Conservation (phyloP, 371 early-diverging fungal species). For the Dentiscutata heterogama region DNA sequence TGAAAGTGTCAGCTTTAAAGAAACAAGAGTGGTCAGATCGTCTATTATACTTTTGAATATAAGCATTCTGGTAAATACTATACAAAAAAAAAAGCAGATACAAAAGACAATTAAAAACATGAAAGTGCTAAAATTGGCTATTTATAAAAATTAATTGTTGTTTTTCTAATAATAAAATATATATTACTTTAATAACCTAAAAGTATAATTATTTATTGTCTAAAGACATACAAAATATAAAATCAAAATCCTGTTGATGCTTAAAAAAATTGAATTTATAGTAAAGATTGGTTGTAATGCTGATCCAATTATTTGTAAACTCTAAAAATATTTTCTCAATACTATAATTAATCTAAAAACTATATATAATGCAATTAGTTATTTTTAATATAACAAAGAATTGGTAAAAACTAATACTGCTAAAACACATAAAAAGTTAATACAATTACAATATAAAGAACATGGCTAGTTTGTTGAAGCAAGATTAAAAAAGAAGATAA, state of each 20-base stretch:
- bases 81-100: background rate
- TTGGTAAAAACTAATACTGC: background rate
- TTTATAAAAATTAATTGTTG: background rate
- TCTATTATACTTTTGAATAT: background rate
- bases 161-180: background rate
- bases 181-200: background rate
- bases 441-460: background rate
- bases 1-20: background rate
- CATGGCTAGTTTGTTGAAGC: background rate
- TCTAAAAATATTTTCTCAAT: background rate
- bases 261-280: slow-evolving; percentile 3
- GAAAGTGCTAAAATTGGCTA: background rate
- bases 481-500: background rate
- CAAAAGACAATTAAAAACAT: background rate
- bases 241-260: background rate
- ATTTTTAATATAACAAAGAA: background rate
- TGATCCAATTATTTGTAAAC: background rate
- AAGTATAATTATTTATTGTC: background rate
- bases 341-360: background rate
- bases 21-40: background rate
- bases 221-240: background rate
- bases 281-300: background rate
- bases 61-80: background rate
- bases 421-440: background rate
- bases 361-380: background rate